Evolutionary conservation across 306 rosid species (phyloP), one percentile per base, ranked within the genome.

Genomic region (Chamaecrista fasciculata): DNA sequence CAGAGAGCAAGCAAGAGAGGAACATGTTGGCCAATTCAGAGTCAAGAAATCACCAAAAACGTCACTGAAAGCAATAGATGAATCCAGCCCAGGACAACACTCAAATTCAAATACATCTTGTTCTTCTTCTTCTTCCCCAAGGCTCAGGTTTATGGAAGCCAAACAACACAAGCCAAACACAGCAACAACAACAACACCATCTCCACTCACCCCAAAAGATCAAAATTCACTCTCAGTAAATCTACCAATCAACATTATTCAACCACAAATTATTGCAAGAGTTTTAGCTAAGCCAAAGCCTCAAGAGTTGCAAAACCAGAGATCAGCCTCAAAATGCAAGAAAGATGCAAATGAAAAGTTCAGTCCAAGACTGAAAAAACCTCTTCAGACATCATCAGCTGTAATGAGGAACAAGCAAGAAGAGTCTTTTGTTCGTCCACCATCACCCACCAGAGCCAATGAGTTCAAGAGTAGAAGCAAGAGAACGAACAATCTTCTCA

Each of bases 351-450:
- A 64, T 37, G 87, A 77, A 24, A 83, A 75, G 64, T 62, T 73
- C 61, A 56, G 79, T 76, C 66, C 82, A n/a, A 48, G 81, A 72
- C 48, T 67, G 16, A 86, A 62, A 53, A 93, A 80, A 63, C 70
- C 78, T 62, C 77, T 70, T 19, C 87, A 84, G 71, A 66, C 79
- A 62, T 73, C 79, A 62, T 73, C 84, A 59, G 74, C 57, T 20
- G 26, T 67, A 33, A 56, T 81, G 29, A 74, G 78, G 73, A 84
- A 70, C 69, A 81, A 79, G 83, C 84, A 88, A 76, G 86, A 91
- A 48, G 97, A 89, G 71, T 59, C 92, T 25, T 94, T 89, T 67
- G 87, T 94, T 5, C 81, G 87, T 70, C 66, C 86, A 1, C 46
- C 87, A 63, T 70, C 86, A 25, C 50, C 87, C 9, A 42, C 78